Conservation (phyloP, 192 early-diverging fungal species). For the Backusella tarrabulga region DNA sequence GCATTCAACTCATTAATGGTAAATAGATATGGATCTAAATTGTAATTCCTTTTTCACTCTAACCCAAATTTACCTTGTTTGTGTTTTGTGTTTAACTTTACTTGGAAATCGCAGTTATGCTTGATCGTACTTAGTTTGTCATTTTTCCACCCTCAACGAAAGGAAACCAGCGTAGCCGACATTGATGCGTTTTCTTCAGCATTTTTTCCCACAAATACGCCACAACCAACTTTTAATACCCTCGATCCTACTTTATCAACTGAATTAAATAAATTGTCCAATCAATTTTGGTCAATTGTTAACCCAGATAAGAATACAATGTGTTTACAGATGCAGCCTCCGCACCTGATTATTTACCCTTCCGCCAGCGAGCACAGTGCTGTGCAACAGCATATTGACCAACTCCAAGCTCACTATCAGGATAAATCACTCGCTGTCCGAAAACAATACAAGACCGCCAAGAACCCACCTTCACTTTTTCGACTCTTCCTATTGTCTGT, state of each 20-base stretch:
- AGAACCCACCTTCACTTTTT: conserved; percentile 14
- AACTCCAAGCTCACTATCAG: background rate
- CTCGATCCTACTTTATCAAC: conserved; percentile 1
- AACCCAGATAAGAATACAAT: conserved; percentile 5
- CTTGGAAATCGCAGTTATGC: conserved; percentile 1
- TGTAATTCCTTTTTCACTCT: background rate
- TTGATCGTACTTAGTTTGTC: conserved; percentile 6
- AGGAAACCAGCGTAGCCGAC: background rate
- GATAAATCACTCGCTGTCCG: background rate
- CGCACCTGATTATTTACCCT: background rate
- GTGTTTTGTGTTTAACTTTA: background rate
- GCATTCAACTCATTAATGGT: conserved; percentile 28
- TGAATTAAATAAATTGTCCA: background rate
- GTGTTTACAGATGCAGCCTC: background rate
- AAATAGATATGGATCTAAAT: conserved; percentile 12
- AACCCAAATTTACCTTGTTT: conserved; percentile 1
- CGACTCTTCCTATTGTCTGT: background rate
- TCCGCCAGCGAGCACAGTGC: background rate
- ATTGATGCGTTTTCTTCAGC: background rate
- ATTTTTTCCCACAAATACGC: background rate
- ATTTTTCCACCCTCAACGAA: background rate
- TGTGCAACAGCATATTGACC: background rate
- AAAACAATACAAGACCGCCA: background rate
- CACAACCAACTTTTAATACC: background rate
- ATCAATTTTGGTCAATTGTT: conserved; percentile 9